Conservation (phyloP, 2,329 filamentous ascomycete genomes). For the Microascus cirrosus region DNA sequence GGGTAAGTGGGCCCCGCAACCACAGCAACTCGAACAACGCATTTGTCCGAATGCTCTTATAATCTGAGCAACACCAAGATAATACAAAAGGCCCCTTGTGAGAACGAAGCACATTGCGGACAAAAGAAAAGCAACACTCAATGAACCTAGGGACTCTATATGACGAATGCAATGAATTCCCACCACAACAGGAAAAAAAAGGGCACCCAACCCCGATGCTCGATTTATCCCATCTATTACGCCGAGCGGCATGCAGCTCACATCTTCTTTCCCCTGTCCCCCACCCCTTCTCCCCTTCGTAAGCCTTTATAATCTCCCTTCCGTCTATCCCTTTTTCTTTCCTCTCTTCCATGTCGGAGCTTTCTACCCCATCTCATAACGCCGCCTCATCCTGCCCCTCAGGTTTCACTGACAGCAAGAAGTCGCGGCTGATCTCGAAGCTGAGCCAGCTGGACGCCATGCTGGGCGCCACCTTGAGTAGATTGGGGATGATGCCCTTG, state of each 20-base stretch:
- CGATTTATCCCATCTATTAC: not conserved
- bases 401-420: slow-evolving; percentile 54
- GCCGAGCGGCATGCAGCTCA: not conserved
- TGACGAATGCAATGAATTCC: not conserved
- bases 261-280: not conserved
- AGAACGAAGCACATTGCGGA: too few relatives aligned
- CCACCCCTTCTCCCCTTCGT: not conserved
- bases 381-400: slow-evolving; percentile 10
- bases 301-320: too few relatives aligned
- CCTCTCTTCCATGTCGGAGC: not conserved
- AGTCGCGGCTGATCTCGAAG: slow-evolving; percentile 87
- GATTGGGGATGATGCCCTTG: slow-evolving; percentile 90
- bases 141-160: not conserved
- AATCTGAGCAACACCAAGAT: not conserved
- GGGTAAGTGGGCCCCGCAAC: not conserved
- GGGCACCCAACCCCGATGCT: not conserved
- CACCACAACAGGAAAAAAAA: not conserved
- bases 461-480: slow-evolving; percentile 93
- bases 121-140: not conserved
- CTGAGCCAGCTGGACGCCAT: slow-evolving; percentile 99
- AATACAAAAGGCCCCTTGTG: too few relatives aligned
- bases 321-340: not conserved
- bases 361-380: not conserved
- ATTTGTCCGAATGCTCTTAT: not conserved
- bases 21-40: not conserved